Percentiles rank a stretch among this genome's conserved stretches.
Evolutionary conservation across 768 basidiomycete species (phyloP).

Genomic region (Gyrodon lividus): DNA sequence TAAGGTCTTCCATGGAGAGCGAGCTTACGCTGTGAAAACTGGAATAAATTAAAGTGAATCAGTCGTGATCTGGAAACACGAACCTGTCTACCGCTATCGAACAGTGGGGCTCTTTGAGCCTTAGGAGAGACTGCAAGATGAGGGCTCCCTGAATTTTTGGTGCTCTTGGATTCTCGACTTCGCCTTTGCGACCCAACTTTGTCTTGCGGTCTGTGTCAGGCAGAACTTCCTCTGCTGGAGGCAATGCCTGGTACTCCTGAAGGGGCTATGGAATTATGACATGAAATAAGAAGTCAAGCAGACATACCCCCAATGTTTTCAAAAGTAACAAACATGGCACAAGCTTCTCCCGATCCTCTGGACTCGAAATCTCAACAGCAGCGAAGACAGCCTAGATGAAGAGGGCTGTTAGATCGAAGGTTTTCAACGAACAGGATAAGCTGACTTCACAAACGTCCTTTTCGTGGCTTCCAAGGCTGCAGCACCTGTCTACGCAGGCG

Average conservation of each 20-base stretch:
- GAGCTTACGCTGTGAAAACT: conserved; percentile 49
- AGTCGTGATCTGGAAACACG: conserved; percentile 9
- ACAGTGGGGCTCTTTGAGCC: conserved; percentile 65
- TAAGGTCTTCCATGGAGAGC: conserved; percentile 56
- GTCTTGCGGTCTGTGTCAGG: conserved; percentile 12
- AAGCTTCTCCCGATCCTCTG: conserved; percentile 50
- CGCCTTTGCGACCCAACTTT: conserved; percentile 13
- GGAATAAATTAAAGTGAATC: conserved; percentile 7
- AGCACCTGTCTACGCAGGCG: conserved; percentile 69
- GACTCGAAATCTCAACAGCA: conserved; percentile 54
- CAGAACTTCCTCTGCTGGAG: conserved; percentile 8
- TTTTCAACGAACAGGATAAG: background rate
- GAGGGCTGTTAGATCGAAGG: conserved; percentile 7
- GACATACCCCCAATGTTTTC: conserved; percentile 46
- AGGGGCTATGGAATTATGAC: conserved; percentile 2
- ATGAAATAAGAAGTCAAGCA: background rate
- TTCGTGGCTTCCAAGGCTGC: conserved; percentile 46
- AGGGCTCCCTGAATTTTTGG: conserved; percentile 83
- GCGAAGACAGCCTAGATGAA: conserved; percentile 52
- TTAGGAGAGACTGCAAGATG: conserved; percentile 79
- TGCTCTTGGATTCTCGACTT: conserved; percentile 43
- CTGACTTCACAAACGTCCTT: conserved; percentile 57
- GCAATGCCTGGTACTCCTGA: conserved; percentile 23
- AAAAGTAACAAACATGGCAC: conserved; percentile 69
- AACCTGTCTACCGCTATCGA: conserved; percentile 70